These are phyloP conservation scores for Mentha longifolia DNA, from an alignment of 257 asterid species.

Conservation along the genomic window DNA sequence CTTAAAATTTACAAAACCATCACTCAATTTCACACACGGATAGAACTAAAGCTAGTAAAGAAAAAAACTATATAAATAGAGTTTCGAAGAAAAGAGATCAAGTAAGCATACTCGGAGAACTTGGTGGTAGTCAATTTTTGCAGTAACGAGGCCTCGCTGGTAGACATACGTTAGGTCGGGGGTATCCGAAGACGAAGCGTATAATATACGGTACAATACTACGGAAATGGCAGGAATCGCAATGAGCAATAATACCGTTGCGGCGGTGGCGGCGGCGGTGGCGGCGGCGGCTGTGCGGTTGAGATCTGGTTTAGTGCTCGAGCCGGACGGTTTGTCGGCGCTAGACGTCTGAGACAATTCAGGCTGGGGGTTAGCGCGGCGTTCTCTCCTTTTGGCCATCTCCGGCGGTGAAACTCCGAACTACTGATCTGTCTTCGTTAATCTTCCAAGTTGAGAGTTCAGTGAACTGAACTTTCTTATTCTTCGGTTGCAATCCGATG, in stretches of 20 bases:
- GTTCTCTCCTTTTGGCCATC: slow-evolving; percentile 71
- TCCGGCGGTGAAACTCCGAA: slow-evolving; percentile 29
- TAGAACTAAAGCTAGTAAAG: not conserved
- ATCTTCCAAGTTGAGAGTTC: not conserved
- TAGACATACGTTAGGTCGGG: slow-evolving; percentile 46
- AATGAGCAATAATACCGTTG: slow-evolving; percentile 42
- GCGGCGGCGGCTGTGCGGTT: slow-evolving; percentile 27
- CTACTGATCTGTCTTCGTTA: not conserved
- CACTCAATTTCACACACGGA: slow-evolving; percentile 24
- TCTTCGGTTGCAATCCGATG: too few species aligned
- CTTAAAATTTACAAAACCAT: slow-evolving; percentile 36
- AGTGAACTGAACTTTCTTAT: not conserved
- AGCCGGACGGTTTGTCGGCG: slow-evolving; percentile 26
- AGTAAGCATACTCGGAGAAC: slow-evolving; percentile 63
- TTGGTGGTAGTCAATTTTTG: slow-evolving; percentile 58
- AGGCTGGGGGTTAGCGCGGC: slow-evolving; percentile 47
- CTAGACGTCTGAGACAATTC: slow-evolving; percentile 28
- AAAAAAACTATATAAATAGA: not conserved
- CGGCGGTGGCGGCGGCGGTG: slow-evolving; percentile 25
- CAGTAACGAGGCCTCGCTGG: slow-evolving; percentile 56
- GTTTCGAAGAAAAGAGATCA: not conserved
- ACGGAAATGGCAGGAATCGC: slow-evolving; percentile 57
- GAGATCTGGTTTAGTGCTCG: slow-evolving; percentile 25
- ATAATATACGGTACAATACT: slow-evolving; percentile 43
- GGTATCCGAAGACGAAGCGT: slow-evolving; percentile 40